Evolutionary conservation across 2,329 filamentous ascomycete species (phyloP).

Genomic region (Colletotrichum spaethianum): DNA sequence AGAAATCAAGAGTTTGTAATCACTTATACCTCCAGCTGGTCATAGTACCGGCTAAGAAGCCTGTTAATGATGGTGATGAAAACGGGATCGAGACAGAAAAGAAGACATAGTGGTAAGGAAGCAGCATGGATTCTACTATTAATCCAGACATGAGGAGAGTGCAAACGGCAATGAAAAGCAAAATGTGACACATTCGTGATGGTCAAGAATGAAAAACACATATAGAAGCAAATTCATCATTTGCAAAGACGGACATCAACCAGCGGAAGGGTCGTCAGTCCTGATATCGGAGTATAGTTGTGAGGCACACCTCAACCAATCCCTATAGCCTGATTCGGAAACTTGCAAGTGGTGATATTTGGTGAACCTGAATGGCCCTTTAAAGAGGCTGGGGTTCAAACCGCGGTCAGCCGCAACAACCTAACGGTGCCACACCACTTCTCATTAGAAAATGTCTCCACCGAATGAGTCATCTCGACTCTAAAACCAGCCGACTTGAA

Average conservation of each 20-base stretch:
- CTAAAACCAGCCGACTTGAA: neutral
- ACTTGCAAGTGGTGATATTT: neutral
- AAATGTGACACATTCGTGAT: neutral
- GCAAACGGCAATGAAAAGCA: neutral
- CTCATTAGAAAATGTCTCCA: neutral
- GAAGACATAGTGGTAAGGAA: neutral
- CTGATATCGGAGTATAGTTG: neutral
- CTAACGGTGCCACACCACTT: neutral
- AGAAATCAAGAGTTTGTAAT: neutral
- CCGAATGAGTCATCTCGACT: constrained; percentile 4
- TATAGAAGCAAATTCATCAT: neutral
- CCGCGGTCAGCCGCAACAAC: neutral
- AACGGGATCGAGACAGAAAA: neutral
- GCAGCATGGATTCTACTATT: neutral
- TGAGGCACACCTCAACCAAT: too few species aligned
- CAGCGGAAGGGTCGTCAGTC: neutral
- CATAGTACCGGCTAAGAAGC: too few species aligned
- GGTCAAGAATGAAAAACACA: too few species aligned
- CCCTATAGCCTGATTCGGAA: neutral
- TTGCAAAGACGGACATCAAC: too few species aligned
- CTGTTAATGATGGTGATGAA: too few species aligned
- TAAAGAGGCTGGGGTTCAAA: too few species aligned
- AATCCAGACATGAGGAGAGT: neutral
- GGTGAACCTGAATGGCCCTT: too few species aligned
- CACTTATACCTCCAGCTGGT: neutral